These are phyloP conservation scores for Cercospora beticola DNA, from an alignment of 2,329 filamentous ascomycete genomes.

Conservation along the genomic window DNA sequence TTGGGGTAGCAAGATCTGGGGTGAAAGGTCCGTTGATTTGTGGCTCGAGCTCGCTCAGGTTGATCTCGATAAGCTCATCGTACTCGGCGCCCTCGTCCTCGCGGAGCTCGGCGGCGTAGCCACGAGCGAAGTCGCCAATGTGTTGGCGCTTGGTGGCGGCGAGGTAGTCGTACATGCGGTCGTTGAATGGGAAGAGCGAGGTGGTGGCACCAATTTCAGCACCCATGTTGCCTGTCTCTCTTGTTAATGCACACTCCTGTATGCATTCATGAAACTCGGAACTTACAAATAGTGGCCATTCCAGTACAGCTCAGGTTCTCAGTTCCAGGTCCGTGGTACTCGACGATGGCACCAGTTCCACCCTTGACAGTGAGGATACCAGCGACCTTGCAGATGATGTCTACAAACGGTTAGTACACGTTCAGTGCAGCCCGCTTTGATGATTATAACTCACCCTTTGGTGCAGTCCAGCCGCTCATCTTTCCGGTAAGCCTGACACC, in stretches of 20 bases:
- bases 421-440: not conserved
- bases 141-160: conserved; percentile 82
- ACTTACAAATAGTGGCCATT: conserved; percentile 74
- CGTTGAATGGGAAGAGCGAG: conserved; percentile 95
- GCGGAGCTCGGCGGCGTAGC: conserved; percentile 80
- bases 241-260: not conserved
- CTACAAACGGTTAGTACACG: conserved; percentile 45
- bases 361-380: conserved; percentile 97
- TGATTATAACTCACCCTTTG: conserved; percentile 69
- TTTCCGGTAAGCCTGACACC: conserved; percentile 92
- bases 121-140: conserved; percentile 85
- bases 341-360: conserved; percentile 66
- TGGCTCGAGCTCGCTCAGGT: conserved; percentile 90
- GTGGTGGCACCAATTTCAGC: conserved; percentile 83
- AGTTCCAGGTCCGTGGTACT: conserved; percentile 63
- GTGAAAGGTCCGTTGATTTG: conserved; percentile 99
- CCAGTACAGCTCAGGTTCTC: conserved; percentile 76
- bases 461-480: conserved; percentile 85
- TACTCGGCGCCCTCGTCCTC: conserved; percentile 91
- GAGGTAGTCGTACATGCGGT: conserved; percentile 96
- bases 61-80: conserved; percentile 93
- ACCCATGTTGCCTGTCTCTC: conserved; percentile 30
- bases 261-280: not conserved
- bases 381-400: conserved; percentile 96
- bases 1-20: conserved; percentile 93